Evolutionary conservation across 768 basidiomycete species (phyloP).

Genomic region (Podaxis rugospora): DNA sequence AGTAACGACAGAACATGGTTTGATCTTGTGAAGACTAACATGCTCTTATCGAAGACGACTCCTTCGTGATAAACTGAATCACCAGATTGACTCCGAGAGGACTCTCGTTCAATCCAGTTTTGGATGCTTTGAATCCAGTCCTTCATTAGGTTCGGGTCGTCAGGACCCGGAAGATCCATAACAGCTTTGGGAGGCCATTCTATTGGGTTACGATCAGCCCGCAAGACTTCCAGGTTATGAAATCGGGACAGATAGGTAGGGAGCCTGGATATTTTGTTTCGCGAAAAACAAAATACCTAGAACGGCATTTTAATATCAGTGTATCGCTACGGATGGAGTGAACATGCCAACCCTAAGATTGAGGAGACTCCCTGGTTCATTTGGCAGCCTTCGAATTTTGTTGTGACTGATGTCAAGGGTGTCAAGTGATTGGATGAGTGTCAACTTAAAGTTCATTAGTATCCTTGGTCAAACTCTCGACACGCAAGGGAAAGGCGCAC

Average conservation of each 20-base stretch:
- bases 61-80: slow-evolving; percentile 49
- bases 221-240: slow-evolving; percentile 67
- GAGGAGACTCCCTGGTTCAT: slow-evolving; percentile 71
- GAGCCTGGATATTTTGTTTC: slow-evolving; percentile 78
- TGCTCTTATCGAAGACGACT: slow-evolving; percentile 39
- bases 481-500: slow-evolving; percentile 21
- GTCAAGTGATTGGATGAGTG: slow-evolving; percentile 81
- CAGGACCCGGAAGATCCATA: slow-evolving; percentile 37
- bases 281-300: slow-evolving; percentile 82
- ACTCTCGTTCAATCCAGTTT: slow-evolving; percentile 66
- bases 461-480: neutral
- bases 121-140: slow-evolving; percentile 72
- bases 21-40: slow-evolving; percentile 18
- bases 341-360: slow-evolving; percentile 59
- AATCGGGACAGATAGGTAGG: slow-evolving; percentile 80
- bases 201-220: slow-evolving; percentile 87
- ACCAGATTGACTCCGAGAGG: slow-evolving; percentile 32
- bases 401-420: slow-evolving; percentile 94
- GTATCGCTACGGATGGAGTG: neutral
- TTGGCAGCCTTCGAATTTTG: slow-evolving; percentile 76
- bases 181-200: slow-evolving; percentile 82
- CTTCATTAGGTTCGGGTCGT: slow-evolving; percentile 51
- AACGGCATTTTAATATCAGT: slow-evolving; percentile 1
- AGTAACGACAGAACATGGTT: neutral
- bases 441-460: slow-evolving; percentile 50